Evolutionary conservation across 129 eudicot genomes (phyloP).

Genomic region (Calendula officinalis): DNA sequence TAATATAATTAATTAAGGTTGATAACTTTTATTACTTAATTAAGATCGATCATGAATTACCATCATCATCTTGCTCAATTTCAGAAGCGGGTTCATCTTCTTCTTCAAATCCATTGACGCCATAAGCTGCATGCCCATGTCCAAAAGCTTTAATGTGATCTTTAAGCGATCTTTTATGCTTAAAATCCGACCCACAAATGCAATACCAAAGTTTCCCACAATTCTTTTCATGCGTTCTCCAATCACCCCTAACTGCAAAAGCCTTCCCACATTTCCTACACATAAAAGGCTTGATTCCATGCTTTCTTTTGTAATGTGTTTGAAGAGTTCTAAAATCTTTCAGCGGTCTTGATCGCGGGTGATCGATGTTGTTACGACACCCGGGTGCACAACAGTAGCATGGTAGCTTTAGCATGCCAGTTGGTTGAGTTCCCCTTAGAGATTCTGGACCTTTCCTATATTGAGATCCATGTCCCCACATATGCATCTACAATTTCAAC

Average conservation of each 20-base stretch:
- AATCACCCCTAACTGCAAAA: constrained; percentile 68
- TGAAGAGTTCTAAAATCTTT: constrained; percentile 75
- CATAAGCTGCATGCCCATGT: constrained; percentile 53
- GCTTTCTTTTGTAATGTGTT: constrained; percentile 74
- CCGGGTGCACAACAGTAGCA: constrained; percentile 70
- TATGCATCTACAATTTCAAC: constrained; percentile 56
- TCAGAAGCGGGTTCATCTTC: constrained; percentile 61
- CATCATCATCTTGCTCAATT: constrained; percentile 57
- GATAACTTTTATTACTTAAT: neutral
- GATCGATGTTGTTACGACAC: constrained; percentile 67
- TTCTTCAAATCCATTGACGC: constrained; percentile 40
- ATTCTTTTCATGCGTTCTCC: constrained; percentile 53
- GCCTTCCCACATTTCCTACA: constrained; percentile 66
- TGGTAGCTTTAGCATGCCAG: constrained; percentile 70
- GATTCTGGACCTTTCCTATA: constrained; percentile 79
- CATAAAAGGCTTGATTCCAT: constrained; percentile 70
- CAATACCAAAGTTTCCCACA: constrained; percentile 47
- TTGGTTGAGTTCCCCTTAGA: constrained; percentile 66
- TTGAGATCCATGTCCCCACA: constrained; percentile 86
- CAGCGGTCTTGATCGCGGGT: constrained; percentile 61
- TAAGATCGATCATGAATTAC: constrained; percentile 27
- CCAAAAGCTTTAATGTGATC: constrained; percentile 62
- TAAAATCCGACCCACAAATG: constrained; percentile 63
- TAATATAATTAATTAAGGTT: neutral
- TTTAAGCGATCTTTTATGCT: constrained; percentile 62